Conservation (phyloP, 2,329 filamentous ascomycete species). For the Botrytis tulipae region DNA sequence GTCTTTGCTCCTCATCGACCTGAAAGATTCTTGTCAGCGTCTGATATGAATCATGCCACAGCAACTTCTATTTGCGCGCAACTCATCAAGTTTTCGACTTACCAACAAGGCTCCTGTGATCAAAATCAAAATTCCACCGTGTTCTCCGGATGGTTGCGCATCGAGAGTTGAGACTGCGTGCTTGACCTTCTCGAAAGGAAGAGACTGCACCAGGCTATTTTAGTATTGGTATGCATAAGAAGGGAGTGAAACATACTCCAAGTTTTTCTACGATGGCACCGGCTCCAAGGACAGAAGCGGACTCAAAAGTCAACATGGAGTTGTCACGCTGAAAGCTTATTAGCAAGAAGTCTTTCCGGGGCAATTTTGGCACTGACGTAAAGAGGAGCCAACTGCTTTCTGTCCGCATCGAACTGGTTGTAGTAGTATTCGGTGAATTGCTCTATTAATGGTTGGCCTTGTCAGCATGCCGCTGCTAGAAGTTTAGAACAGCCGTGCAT, state of each 20-base stretch:
- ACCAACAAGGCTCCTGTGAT: slow-evolving; percentile 86
- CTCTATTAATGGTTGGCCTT: slow-evolving; percentile 50
- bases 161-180: slow-evolving; percentile 78
- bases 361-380: slow-evolving; percentile 63
- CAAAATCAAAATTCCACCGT: slow-evolving; percentile 75
- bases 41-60: slow-evolving; percentile 7
- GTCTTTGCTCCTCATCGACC: slow-evolving; percentile 82
- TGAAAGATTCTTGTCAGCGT: slow-evolving; percentile 41
- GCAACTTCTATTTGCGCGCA: slow-evolving; percentile 19
- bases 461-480: slow-evolving; percentile 22
- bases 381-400: slow-evolving; percentile 62
- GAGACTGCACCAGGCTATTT: slow-evolving; percentile 49
- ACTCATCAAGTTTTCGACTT: slow-evolving; percentile 40
- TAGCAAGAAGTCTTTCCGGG: slow-evolving; percentile 23
- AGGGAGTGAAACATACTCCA: slow-evolving; percentile 51
- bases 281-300: slow-evolving; percentile 61
- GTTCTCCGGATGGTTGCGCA: slow-evolving; percentile 70
- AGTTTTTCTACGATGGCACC: slow-evolving; percentile 76
- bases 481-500: slow-evolving; percentile 2
- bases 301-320: slow-evolving; percentile 96
- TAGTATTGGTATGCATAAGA: slow-evolving; percentile 20
- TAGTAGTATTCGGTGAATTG: slow-evolving; percentile 93
- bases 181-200: slow-evolving; percentile 79
- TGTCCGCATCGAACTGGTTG: slow-evolving; percentile 75
- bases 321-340: slow-evolving; percentile 60